phyloP scores from a whole-genome alignment of 169 alveolate genomes.

The Pseudocohnilembus persalinus region DNA sequence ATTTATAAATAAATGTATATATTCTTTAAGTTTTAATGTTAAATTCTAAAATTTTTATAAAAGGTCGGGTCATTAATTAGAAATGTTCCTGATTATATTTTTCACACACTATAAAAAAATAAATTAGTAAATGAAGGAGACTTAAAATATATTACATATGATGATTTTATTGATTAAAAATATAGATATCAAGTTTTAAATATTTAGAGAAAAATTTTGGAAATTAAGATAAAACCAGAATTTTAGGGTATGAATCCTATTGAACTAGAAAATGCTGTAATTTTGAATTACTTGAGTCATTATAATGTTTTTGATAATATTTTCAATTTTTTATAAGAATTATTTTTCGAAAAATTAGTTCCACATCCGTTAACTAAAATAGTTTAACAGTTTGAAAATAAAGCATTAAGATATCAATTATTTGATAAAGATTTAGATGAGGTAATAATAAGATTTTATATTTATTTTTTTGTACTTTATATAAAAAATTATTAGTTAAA shows the following conservation, averaged over 20 bases:
- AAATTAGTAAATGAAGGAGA: conserved; percentile 29
- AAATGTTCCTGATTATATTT: conserved; percentile 37
- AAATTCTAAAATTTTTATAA: no score
- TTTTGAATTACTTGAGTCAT: conserved; percentile 26
- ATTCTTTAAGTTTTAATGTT: no score
- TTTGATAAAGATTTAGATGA: conserved; percentile 31
- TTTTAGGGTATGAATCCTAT: background rate
- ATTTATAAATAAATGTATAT: no score
- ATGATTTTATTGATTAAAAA: conserved; percentile 27
- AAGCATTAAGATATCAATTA: conserved; percentile 35
- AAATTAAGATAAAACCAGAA: conserved; percentile 13
- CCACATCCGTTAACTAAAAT: conserved; percentile 30
- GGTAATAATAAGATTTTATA: background rate
- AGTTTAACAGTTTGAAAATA: conserved; percentile 31
- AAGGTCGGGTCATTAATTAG: conserved; percentile 23
- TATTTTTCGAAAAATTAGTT: conserved; percentile 37
- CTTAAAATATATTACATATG: conserved; percentile 32
- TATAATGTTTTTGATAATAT: conserved; percentile 46
- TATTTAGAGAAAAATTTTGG: conserved; percentile 20
- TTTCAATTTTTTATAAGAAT: conserved; percentile 24
- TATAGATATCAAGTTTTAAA: conserved; percentile 20
- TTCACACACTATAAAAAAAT: conserved; percentile 28
- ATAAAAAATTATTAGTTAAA: no score
- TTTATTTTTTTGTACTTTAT: background rate
- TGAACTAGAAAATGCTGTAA: conserved; percentile 37